Evolutionary conservation across 345 rosid species (phyloP).

Genomic region (Reutealis trisperma): DNA sequence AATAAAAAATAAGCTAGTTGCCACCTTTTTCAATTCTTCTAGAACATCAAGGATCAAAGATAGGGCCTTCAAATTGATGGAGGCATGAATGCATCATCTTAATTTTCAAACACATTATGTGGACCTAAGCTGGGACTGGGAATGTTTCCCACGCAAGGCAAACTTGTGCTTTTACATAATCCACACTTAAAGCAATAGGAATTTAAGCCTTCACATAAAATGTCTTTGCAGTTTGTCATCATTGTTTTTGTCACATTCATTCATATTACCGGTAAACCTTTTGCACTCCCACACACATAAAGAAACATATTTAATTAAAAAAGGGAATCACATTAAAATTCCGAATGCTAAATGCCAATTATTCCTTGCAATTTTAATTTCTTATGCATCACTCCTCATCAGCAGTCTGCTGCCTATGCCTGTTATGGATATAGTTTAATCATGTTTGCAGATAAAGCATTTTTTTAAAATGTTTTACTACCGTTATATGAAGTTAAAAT

Average conservation of each 20-base stretch:
- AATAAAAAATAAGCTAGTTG: not conserved
- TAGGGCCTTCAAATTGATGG: no score
- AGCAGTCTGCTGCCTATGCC: not conserved
- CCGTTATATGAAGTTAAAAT: not conserved
- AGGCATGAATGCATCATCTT: not conserved
- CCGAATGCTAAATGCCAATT: not conserved
- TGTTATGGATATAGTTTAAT: not conserved
- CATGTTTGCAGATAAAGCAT: not conserved
- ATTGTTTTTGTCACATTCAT: not conserved
- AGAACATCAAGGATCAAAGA: not conserved
- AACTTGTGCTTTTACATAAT: not conserved
- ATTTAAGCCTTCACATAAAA: not conserved
- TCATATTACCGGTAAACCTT: conserved; percentile 1
- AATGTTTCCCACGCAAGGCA: not conserved
- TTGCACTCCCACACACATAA: not conserved
- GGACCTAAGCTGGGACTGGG: conserved; percentile 3
- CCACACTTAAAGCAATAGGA: not conserved
- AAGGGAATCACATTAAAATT: not conserved
- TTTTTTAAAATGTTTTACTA: not conserved
- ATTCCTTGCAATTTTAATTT: not conserved
- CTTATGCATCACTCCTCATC: not conserved
- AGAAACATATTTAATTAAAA: not conserved
- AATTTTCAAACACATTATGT: not conserved
- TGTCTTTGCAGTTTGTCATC: not conserved
- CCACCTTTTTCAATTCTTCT: not conserved